Evolutionary conservation across 2,329 filamentous ascomycete genomes (phyloP).

Genomic region (Colletotrichum chrysophilum): DNA sequence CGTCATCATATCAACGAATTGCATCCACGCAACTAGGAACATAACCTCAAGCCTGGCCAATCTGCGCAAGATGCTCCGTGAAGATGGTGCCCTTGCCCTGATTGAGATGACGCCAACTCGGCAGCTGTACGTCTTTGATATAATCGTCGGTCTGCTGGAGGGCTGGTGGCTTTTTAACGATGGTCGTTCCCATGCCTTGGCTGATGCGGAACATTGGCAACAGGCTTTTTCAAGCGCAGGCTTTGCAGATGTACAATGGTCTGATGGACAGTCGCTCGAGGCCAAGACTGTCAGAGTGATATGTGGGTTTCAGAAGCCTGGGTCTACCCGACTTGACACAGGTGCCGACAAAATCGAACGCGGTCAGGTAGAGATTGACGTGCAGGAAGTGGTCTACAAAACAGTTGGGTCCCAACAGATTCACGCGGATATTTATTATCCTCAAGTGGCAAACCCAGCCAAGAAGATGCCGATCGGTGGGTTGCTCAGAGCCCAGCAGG

Average conservation of each 20-base stretch:
- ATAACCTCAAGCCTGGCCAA: neutral
- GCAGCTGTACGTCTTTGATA: constrained; percentile 31
- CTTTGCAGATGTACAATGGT: constrained; percentile 31
- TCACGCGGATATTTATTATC: neutral
- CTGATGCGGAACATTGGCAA: constrained; percentile 26
- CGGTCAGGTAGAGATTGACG: neutral
- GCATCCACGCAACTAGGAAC: constrained; percentile 32
- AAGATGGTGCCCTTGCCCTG: constrained; percentile 33
- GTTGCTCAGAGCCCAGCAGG: neutral
- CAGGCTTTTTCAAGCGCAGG: constrained; percentile 22
- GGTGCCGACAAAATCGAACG: neutral
- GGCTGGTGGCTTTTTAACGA: constrained; percentile 40
- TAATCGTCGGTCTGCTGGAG: constrained; percentile 37
- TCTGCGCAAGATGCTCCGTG: constrained; percentile 29
- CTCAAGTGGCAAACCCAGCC: neutral
- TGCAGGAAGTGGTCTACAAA: constrained; percentile 3
- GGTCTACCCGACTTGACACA: too few species aligned
- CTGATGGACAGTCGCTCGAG: constrained; percentile 26
- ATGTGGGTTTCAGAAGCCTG: neutral
- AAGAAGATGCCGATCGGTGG: neutral
- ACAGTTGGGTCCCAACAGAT: neutral
- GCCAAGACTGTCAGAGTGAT: constrained; percentile 13
- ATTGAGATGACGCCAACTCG: constrained; percentile 31
- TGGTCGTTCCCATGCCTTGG: constrained; percentile 27
- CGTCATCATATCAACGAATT: constrained; percentile 39